Percentiles rank a stretch among this genome's conserved stretches.
phyloP scores from a whole-genome alignment of 768 basidiomycete species.

The Russula earlei region DNA sequence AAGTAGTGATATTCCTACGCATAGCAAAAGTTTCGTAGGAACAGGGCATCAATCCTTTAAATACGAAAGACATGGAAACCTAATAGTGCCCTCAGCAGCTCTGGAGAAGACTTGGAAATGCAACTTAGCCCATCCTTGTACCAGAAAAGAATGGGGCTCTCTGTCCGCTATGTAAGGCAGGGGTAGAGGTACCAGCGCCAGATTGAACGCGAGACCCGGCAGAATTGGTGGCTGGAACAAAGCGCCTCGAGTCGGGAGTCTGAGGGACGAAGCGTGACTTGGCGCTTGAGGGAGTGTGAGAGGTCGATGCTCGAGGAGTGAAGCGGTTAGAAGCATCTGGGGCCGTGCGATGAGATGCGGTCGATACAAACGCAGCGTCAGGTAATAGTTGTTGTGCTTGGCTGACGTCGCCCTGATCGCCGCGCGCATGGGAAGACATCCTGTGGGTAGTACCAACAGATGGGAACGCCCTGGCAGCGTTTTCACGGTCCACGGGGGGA shows the following conservation, averaged over 20 bases:
- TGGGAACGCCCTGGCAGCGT: background rate
- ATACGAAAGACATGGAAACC: background rate
- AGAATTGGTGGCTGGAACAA: conserved; percentile 10
- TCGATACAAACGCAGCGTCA: background rate
- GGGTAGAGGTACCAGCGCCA: conserved; percentile 15
- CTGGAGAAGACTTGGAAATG: background rate
- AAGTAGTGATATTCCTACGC: background rate
- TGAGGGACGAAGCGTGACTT: conserved; percentile 17
- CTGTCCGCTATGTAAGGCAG: conserved; percentile 27
- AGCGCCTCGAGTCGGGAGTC: conserved; percentile 17
- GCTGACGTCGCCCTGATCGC: background rate
- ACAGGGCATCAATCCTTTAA: background rate
- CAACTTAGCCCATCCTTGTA: conserved; percentile 19
- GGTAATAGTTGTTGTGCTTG: background rate
- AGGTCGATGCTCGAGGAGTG: conserved; percentile 12
- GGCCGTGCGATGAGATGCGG: background rate
- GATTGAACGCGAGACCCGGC: conserved; percentile 12
- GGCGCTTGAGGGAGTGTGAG: background rate
- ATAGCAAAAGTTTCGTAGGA: background rate
- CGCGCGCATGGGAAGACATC: background rate
- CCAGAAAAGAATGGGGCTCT: conserved; percentile 45
- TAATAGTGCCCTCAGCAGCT: background rate
- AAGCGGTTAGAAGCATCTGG: background rate
- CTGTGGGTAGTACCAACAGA: background rate
- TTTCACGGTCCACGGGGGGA: conserved; percentile 19